A percentile compares a stretch with the other conserved stretches of the same genome.
phyloP scores from a whole-genome alignment of 805 yeast species.

The Pichia nakasei region DNA sequence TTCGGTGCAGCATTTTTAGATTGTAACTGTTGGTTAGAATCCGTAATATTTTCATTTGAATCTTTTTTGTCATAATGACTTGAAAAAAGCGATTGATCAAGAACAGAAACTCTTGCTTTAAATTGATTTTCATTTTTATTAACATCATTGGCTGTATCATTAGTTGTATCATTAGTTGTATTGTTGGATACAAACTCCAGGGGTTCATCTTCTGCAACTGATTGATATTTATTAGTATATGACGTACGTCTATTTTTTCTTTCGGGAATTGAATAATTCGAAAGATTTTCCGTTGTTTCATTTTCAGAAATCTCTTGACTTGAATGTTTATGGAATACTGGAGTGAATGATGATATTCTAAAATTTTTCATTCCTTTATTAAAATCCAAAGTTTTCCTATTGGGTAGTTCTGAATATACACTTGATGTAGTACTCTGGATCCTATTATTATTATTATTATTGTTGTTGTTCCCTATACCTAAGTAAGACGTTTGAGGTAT shows the following conservation, averaged over 20 bases:
- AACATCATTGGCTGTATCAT: neutral
- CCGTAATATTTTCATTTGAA: neutral
- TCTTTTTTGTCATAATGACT: slow-evolving; percentile 2
- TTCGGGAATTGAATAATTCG: neutral
- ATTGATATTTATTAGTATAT: neutral
- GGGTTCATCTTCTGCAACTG: slow-evolving; percentile 5
- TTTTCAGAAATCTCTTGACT: neutral
- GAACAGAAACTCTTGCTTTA: slow-evolving; percentile 19
- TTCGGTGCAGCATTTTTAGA: neutral
- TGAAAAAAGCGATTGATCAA: slow-evolving; percentile 22
- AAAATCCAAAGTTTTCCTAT: neutral
- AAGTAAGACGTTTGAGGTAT: too few species aligned
- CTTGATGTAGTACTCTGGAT: slow-evolving; percentile 1
- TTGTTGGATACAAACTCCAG: neutral
- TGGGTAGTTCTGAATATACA: slow-evolving; percentile 3
- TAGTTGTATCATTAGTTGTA: too few species aligned
- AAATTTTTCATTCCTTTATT: slow-evolving; percentile 6
- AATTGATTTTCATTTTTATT: slow-evolving; percentile 6
- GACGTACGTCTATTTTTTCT: neutral
- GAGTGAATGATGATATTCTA: slow-evolving; percentile 5
- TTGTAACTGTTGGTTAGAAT: too few species aligned
- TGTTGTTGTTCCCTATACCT: too few species aligned
- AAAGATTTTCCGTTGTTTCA: neutral
- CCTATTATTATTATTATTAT: neutral
- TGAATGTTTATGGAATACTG: slow-evolving; percentile 1